Evolutionary conservation across 2,329 filamentous ascomycete genomes (phyloP).

Genomic region (Acephala macrosclerotiorum): DNA sequence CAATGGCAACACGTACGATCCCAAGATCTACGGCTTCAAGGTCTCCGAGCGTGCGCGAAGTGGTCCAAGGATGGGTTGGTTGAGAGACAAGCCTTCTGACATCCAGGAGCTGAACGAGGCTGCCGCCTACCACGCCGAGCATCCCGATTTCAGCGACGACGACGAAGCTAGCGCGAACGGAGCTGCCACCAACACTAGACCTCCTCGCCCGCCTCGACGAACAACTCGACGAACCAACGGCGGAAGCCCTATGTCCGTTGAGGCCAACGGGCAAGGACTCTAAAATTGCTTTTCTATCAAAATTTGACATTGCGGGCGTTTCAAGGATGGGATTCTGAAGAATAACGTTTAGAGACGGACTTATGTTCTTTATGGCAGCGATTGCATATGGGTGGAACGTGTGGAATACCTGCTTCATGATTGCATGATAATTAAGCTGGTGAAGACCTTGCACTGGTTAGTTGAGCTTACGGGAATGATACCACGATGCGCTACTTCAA

Average conservation of each 20-base stretch:
- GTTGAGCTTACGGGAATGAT: slow-evolving; percentile 5
- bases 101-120: slow-evolving; percentile 86
- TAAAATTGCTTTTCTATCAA: neutral
- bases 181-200: slow-evolving; percentile 25
- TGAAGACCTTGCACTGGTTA: slow-evolving; percentile 1
- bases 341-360: slow-evolving; percentile 6
- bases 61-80: slow-evolving; percentile 96
- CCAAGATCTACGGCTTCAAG: slow-evolving; percentile 94
- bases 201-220: slow-evolving; percentile 22
- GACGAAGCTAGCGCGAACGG: slow-evolving; percentile 49
- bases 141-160: slow-evolving; percentile 64
- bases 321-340: neutral
- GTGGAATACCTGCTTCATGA: slow-evolving; percentile 7
- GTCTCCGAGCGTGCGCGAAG: slow-evolving; percentile 90
- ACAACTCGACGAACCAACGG: slow-evolving; percentile 33
- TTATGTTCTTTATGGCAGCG: slow-evolving; percentile 10
- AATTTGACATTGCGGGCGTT: slow-evolving; percentile 16
- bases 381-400: slow-evolving; percentile 10
- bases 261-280: slow-evolving; percentile 32
- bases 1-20: slow-evolving; percentile 84
- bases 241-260: slow-evolving; percentile 45
- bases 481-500: slow-evolving; percentile 1
- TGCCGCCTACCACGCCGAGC: slow-evolving; percentile 59
- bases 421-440: slow-evolving; percentile 1
- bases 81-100: slow-evolving; percentile 83